Evolutionary conservation across 805 yeast species (phyloP).

Genomic region (Kodamaea laetipori): DNA sequence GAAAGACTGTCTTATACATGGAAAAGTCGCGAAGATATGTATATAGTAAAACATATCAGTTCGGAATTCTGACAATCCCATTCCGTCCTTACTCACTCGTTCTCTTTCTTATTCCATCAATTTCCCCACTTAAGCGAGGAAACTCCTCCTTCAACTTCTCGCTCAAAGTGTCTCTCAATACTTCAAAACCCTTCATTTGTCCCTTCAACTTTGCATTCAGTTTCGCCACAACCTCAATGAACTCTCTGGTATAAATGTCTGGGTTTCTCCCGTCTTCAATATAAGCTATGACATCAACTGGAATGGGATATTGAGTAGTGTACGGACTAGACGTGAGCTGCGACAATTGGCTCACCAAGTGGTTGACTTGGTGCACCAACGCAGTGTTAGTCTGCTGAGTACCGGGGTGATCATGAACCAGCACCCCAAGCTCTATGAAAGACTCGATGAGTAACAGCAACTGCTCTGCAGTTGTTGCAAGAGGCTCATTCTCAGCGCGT

Average conservation of each 20-base stretch:
- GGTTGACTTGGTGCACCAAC: constrained; percentile 45
- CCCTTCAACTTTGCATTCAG: constrained; percentile 88
- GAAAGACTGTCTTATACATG: too few relatives aligned
- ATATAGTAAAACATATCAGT: too few relatives aligned
- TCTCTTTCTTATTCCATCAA: constrained; percentile 56
- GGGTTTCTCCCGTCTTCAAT: constrained; percentile 97
- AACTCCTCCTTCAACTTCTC: constrained; percentile 72
- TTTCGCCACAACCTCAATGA: constrained; percentile 89
- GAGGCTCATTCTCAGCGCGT: constrained; percentile 24
- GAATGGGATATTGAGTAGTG: constrained; percentile 51
- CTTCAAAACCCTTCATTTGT: constrained; percentile 67
- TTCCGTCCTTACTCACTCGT: constrained; percentile 24
- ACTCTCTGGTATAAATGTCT: constrained; percentile 94
- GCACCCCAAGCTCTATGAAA: constrained; percentile 83
- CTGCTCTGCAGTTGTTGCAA: constrained; percentile 26
- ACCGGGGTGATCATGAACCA: constrained; percentile 92
- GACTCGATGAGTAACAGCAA: constrained; percentile 55
- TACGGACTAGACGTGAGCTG: constrained; percentile 35
- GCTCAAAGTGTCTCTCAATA: constrained; percentile 66
- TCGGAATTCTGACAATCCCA: too few relatives aligned
- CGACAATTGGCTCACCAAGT: constrained; percentile 38
- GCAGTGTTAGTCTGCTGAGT: constrained; percentile 73
- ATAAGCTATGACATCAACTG: constrained; percentile 84
- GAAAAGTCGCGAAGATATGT: too few relatives aligned
- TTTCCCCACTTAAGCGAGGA: constrained; percentile 66